Percentiles rank a stretch among this genome's conserved stretches.
Conservation (phyloP, 768 basidiomycete species). For the Lentinula detonsa region DNA sequence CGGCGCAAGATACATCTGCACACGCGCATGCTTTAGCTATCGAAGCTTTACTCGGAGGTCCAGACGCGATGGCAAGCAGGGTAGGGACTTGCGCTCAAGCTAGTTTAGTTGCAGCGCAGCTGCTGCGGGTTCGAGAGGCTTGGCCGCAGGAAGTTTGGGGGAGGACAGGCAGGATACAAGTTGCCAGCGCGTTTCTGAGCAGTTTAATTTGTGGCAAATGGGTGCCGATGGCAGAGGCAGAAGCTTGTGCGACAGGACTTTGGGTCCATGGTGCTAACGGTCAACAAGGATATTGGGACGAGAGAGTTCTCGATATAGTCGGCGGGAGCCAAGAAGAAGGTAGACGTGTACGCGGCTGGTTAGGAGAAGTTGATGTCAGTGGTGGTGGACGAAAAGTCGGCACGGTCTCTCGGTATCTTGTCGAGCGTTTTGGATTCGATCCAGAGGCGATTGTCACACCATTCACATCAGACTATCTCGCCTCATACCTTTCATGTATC, state of each 20-base stretch:
- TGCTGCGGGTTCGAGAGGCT: slow-evolving; percentile 71
- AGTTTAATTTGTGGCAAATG: slow-evolving; percentile 69
- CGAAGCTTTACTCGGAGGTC: slow-evolving; percentile 70
- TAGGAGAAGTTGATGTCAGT: slow-evolving; percentile 75
- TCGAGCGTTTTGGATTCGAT: slow-evolving; percentile 79
- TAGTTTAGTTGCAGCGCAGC: slow-evolving; percentile 68
- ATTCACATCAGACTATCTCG: slow-evolving; percentile 74
- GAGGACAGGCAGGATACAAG: slow-evolving; percentile 68
- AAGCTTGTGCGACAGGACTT: slow-evolving; percentile 74
- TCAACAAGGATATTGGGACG: slow-evolving; percentile 68
- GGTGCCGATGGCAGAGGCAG: slow-evolving; percentile 67
- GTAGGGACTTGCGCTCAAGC: slow-evolving; percentile 71
- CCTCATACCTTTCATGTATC: slow-evolving; percentile 70
- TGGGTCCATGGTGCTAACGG: slow-evolving; percentile 56
- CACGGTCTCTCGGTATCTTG: slow-evolving; percentile 66
- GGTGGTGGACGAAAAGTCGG: slow-evolving; percentile 61
- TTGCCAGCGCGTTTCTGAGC: slow-evolving; percentile 70
- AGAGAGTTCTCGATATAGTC: slow-evolving; percentile 69
- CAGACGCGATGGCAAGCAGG: slow-evolving; percentile 70
- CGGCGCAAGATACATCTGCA: slow-evolving; percentile 75
- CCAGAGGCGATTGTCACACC: slow-evolving; percentile 67
- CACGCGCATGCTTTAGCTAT: slow-evolving; percentile 73
- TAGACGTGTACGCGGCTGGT: slow-evolving; percentile 64
- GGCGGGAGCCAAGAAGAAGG: slow-evolving; percentile 74
- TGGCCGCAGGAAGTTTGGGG: slow-evolving; percentile 77